Conservation (phyloP, 345 rosid genomes). For the Brassica napus region Da-Ae NC_063437.1:11536001-11536500, state of each 20-base stretch:
- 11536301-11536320: background rate
- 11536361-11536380: background rate
- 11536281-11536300: background rate
- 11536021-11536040: too few relatives aligned
- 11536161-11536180: too few relatives aligned
- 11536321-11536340: background rate
- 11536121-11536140: too few relatives aligned
- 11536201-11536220: background rate
- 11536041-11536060: too few relatives aligned
- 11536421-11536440: background rate
- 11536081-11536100: too few relatives aligned
- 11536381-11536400: background rate
- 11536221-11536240: background rate
- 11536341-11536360: background rate
- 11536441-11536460: background rate
- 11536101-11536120: too few relatives aligned
- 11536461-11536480: background rate
- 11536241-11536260: background rate
- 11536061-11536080: too few relatives aligned
- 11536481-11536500: background rate
- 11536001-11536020: too few relatives aligned
- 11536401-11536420: background rate
- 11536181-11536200: too few relatives aligned
- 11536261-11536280: background rate
- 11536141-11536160: too few relatives aligned